Base-by-base conservation (phyloP, 257 asterid genomes). In the Forsythia suspensa region DNA sequence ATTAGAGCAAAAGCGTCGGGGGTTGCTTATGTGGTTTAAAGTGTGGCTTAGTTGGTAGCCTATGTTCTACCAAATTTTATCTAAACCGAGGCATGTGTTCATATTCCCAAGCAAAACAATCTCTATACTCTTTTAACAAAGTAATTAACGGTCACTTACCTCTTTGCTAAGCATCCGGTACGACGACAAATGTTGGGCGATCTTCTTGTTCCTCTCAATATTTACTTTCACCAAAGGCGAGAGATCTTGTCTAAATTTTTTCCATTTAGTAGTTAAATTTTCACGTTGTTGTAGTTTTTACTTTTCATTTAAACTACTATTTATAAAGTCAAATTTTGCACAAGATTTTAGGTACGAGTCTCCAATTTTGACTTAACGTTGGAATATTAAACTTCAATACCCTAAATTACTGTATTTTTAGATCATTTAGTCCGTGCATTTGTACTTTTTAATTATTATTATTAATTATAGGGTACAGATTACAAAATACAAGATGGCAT, bases 401-500 rank as follows among this genome's bases (percentile, higher is more conserved):
- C 72, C 42, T 34, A 67, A 6, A 37, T 8, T 39, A 72, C n/a
- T 61, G 12, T 38, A 16, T 42, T 42, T 80, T 80, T 4, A 74
- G 20, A 73, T 57, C 46, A 44, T 38, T 79, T 51, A 76, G 61
- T 75, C 67, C 67, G 48, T 73, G 81, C 46, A 69, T 37, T 77
- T 52, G 72, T 12, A 74, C 74, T 80, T 75, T 24, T 63, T 20
- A 75, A 34, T 44, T 29, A 52, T 29, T 29, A 29, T 29, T 1
- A 74, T 40, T 72, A 65, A 61, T 61, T 51, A 41, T 6, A 52
- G 48, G 39, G 68, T 48, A 20, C 34, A 55, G 38, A 63, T 79
- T 83, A 80, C 82, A 75, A 69, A 70, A 29, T 70, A 71, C 85
- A 63, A 83, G 82, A 79, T 73, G 79, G 86, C 90, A 88, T 88